phyloP scores from a whole-genome alignment of 768 basidiomycete genomes.

The Pleurotus eryngii region DNA sequence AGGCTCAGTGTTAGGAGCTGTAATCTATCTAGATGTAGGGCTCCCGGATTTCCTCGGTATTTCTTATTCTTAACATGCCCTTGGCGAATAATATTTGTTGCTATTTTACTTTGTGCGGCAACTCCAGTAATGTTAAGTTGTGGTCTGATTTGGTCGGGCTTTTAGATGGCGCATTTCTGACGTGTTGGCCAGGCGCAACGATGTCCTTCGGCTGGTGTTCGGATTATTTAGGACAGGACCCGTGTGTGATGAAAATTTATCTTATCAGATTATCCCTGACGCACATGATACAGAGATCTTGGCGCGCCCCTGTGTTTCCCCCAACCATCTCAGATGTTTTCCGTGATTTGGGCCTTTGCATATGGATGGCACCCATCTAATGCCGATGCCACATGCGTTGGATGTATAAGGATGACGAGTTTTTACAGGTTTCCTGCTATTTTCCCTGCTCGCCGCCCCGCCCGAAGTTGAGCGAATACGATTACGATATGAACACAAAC shows the following conservation, averaged over 20 bases:
- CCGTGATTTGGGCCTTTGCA: background rate
- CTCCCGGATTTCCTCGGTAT: too few species aligned
- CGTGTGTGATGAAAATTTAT: background rate
- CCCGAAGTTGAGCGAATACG: background rate
- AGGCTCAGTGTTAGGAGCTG: conserved; percentile 6
- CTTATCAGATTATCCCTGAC: background rate
- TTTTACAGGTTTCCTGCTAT: background rate
- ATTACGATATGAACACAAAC: background rate
- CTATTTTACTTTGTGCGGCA: too few species aligned
- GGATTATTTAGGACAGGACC: too few species aligned
- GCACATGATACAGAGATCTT: background rate
- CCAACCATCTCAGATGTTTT: background rate
- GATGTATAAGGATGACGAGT: background rate
- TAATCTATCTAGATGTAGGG: too few species aligned
- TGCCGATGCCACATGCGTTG: background rate
- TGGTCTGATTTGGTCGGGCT: too few species aligned
- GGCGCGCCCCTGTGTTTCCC: background rate
- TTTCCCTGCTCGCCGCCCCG: background rate
- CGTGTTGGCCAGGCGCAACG: too few species aligned
- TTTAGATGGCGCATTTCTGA: too few species aligned
- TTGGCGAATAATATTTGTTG: too few species aligned
- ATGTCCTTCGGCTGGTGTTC: too few species aligned
- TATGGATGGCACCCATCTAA: background rate
- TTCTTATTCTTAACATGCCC: too few species aligned
- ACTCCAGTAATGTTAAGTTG: too few species aligned